Conservation (phyloP, 192 early-diverging fungal species). For the Dissophora ornata region DNA sequence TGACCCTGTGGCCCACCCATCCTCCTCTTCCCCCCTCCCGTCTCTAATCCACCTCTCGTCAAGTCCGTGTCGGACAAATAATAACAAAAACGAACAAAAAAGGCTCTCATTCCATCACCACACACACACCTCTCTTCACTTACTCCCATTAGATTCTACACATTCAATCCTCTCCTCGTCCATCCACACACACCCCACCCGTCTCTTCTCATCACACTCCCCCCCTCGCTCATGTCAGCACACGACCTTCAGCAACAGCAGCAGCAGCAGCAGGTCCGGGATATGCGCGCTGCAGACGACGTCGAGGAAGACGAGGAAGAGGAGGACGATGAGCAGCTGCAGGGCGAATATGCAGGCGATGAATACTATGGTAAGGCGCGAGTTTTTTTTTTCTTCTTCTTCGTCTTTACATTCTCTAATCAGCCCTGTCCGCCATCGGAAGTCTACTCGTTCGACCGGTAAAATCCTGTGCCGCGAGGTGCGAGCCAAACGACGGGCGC, state of each 20-base stretch:
- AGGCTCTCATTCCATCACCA: neutral
- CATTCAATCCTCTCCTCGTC: too few relatives aligned
- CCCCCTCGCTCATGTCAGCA: constrained; percentile 32
- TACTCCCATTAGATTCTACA: neutral
- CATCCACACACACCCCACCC: too few relatives aligned
- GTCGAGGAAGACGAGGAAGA: constrained; percentile 37
- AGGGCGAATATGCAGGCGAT: constrained; percentile 40
- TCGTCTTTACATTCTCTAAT: neutral
- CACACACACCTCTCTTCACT: neutral
- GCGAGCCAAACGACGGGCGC: too few relatives aligned
- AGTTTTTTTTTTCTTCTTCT: neutral
- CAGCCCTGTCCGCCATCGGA: too few relatives aligned
- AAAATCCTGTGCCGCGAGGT: too few relatives aligned
- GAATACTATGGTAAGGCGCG: constrained; percentile 43
- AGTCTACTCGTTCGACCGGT: too few relatives aligned
- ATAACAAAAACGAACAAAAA: too few relatives aligned
- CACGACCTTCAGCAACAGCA: constrained; percentile 41
- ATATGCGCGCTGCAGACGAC: constrained; percentile 27
- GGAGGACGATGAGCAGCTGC: constrained; percentile 41
- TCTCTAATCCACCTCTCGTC: constrained; percentile 2
- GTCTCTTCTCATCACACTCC: too few relatives aligned
- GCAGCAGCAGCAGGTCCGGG: constrained; percentile 30
- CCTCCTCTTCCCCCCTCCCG: neutral
- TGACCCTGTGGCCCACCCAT: neutral
- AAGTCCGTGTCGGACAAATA: neutral